phyloP scores from a whole-genome alignment of 1,284 basidiomycete species.

The Cryptococcus sp. region DNA sequence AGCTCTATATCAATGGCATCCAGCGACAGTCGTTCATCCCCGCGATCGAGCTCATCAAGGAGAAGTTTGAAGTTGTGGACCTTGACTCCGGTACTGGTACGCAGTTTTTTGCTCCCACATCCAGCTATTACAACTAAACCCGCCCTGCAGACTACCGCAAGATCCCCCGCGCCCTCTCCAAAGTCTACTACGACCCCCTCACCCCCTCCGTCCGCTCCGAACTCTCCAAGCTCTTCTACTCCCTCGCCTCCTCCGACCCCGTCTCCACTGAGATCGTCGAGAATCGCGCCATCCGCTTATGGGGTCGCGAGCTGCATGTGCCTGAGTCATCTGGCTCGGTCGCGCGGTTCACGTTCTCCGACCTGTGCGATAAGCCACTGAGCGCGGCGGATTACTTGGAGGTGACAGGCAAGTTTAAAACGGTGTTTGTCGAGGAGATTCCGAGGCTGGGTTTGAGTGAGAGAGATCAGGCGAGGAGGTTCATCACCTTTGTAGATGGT shows the following conservation, averaged over 20 bases:
- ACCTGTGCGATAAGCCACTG: conserved; percentile 84
- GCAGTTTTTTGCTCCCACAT: conserved; percentile 21
- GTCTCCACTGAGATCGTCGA: conserved; percentile 55
- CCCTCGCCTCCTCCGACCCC: conserved; percentile 56
- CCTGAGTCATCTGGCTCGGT: conserved; percentile 74
- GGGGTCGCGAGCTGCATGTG: conserved; percentile 79
- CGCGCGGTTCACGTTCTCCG: conserved; percentile 81
- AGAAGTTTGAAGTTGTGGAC: conserved; percentile 79
- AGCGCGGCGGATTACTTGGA: conserved; percentile 96
- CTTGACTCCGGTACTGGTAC: conserved; percentile 89
- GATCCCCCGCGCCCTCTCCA: conserved; percentile 80
- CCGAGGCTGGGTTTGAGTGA: conserved; percentile 82
- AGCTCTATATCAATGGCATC: conserved; percentile 98
- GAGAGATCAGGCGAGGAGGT: conserved; percentile 88
- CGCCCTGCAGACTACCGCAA: conserved; percentile 74
- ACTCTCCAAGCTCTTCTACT: conserved; percentile 77
- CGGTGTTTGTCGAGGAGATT: conserved; percentile 82
- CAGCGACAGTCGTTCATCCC: conserved; percentile 96
- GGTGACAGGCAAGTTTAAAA: conserved; percentile 80
- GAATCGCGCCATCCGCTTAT: conserved; percentile 70
- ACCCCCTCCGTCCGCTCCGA: conserved; percentile 58
- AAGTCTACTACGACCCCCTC: conserved; percentile 85
- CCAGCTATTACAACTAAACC: not conserved
- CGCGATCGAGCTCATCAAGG: conserved; percentile 89
- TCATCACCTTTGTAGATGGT: conserved; percentile 97